These are phyloP conservation scores for Mycosarcoma mackinlayi DNA, from an alignment of 1,284 basidiomycete species.

Conservation along the genomic window DNA sequence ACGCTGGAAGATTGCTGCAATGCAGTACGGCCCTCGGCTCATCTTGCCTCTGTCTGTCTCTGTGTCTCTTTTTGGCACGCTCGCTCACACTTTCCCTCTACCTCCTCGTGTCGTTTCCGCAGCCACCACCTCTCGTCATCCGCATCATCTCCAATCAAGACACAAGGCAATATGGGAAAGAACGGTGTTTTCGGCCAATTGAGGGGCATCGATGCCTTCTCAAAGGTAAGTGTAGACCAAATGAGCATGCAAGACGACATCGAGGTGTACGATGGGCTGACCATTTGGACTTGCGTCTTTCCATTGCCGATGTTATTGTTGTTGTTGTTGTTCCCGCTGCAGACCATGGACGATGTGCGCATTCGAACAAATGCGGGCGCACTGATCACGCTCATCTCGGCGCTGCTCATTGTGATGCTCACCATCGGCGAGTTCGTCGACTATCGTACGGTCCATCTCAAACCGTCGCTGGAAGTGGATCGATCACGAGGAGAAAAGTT, in stretches of 20 bases:
- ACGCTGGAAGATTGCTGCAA: conserved; percentile 32
- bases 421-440: conserved; percentile 94
- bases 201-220: conserved; percentile 87
- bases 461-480: conserved; percentile 74
- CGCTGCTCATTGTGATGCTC: conserved; percentile 89
- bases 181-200: conserved; percentile 60
- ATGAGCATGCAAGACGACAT: background rate
- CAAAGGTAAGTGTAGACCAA: conserved; percentile 77
- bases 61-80: too few relatives aligned
- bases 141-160: background rate
- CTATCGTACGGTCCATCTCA: conserved; percentile 80
- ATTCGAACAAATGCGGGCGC: conserved; percentile 66
- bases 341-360: conserved; percentile 68
- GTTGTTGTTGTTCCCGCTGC: too few relatives aligned
- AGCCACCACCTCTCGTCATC: background rate
- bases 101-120: background rate
- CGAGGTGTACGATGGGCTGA: conserved; percentile 1
- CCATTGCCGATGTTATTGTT: too few relatives aligned
- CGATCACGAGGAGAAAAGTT: conserved; percentile 92
- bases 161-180: conserved; percentile 40
- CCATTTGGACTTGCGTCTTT: too few relatives aligned
- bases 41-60: background rate
- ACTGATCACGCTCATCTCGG: conserved; percentile 84
- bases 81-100: background rate
- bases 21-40: background rate